These are phyloP conservation scores for Solanum dulcamara DNA, from an alignment of 257 asterid species.

Conservation along the genomic window DNA sequence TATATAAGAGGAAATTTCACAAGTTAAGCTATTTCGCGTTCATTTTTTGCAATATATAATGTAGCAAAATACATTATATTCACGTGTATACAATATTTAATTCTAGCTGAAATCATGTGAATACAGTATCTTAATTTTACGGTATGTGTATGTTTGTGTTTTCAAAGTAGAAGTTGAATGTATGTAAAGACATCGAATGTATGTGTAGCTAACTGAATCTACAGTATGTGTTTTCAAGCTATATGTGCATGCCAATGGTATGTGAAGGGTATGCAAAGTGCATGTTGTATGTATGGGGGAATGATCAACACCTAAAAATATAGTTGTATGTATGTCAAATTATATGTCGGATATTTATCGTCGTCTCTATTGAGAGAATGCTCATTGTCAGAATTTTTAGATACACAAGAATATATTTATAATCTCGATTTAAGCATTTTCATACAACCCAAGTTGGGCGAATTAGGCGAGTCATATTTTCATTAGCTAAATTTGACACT, in stretches of 20 bases:
- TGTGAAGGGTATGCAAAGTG: too few species aligned
- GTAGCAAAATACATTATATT: background rate
- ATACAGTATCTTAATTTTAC: too few species aligned
- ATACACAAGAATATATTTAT: too few species aligned
- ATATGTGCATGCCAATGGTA: background rate
- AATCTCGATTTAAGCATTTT: too few species aligned
- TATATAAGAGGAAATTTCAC: background rate
- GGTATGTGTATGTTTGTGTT: background rate
- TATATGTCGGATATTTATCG: background rate
- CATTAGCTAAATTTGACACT: background rate
- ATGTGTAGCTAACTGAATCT: background rate
- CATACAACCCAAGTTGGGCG: too few species aligned
- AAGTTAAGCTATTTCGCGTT: background rate
- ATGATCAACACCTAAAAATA: too few species aligned
- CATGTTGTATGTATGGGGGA: too few species aligned
- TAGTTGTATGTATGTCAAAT: background rate
- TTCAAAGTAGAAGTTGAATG: background rate
- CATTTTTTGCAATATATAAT: background rate
- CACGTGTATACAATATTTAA: background rate
- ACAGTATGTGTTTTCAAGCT: background rate
- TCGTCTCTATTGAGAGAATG: background rate
- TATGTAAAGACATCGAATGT: background rate
- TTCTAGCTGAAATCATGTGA: background rate
- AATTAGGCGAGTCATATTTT: background rate
- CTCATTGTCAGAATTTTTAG: background rate